Percentiles rank a stretch among this genome's conserved stretches.
Conservation (phyloP, 257 asterid species). For the Vinca minor region DNA sequence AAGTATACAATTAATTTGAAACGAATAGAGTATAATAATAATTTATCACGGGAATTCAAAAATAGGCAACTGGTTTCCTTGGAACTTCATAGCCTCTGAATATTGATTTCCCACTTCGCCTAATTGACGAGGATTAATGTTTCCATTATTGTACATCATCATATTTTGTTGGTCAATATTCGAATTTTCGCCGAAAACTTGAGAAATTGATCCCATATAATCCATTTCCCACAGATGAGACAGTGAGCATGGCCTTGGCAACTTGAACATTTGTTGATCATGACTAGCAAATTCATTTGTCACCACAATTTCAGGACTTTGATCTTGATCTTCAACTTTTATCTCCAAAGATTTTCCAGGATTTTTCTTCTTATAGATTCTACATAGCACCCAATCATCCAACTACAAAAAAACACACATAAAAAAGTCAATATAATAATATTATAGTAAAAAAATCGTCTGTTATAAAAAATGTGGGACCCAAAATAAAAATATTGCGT, state of each 20-base stretch:
- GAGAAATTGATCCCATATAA: constrained; percentile 48
- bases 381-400: constrained; percentile 95
- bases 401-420: too few species aligned
- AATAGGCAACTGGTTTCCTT: constrained; percentile 32
- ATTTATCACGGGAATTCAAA: constrained; percentile 29
- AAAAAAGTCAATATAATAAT: too few species aligned
- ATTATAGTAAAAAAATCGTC: too few species aligned
- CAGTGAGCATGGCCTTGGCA: constrained; percentile 51
- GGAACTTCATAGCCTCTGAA: constrained; percentile 21
- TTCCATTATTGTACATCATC: constrained; percentile 11
- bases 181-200: constrained; percentile 39
- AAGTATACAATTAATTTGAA: too few species aligned
- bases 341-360: constrained; percentile 24
- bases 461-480: too few species aligned
- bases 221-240: constrained; percentile 58
- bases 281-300: not conserved
- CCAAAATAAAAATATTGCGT: too few species aligned
- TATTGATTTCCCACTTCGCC: constrained; percentile 23
- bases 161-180: constrained; percentile 26
- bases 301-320: constrained; percentile 12
- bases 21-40: too few species aligned
- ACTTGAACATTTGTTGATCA: constrained; percentile 24
- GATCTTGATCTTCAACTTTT: constrained; percentile 38
- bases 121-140: constrained; percentile 1
- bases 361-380: constrained; percentile 83